phyloP scores from a whole-genome alignment of 1,284 basidiomycete species.

The Rhizoctonia solani region DNA sequence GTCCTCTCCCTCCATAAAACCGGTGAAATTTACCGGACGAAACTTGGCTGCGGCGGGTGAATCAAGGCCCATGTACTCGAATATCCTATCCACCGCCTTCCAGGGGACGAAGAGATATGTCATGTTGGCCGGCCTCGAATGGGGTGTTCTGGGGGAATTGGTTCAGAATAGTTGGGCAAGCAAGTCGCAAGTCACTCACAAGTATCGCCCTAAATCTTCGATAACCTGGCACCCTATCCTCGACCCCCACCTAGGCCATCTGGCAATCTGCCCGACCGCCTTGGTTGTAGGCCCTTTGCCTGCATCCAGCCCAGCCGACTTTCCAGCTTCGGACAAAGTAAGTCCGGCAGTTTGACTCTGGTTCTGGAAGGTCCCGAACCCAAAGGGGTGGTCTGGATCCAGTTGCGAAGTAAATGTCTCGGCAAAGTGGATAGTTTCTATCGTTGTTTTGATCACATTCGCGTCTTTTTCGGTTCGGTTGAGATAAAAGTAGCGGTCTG shows the following conservation, averaged over 20 bases:
- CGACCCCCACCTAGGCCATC: conserved; percentile 30
- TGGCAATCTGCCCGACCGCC: conserved; percentile 18
- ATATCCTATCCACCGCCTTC: conserved; percentile 21
- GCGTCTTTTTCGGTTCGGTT: not conserved
- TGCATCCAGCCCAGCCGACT: not conserved
- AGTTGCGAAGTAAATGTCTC: conserved; percentile 21
- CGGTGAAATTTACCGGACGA: conserved; percentile 17
- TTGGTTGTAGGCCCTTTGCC: conserved; percentile 7
- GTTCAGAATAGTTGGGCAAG: too few relatives aligned
- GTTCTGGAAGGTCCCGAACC: conserved; percentile 24
- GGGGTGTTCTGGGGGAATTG: too few relatives aligned
- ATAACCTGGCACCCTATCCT: conserved; percentile 17
- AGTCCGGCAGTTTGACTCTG: conserved; percentile 22
- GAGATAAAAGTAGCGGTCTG: conserved; percentile 17
- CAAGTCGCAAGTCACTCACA: too few relatives aligned
- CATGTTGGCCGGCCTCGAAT: conserved; percentile 19
- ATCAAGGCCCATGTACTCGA: conserved; percentile 13
- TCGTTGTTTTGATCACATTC: not conserved
- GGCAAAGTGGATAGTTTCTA: conserved; percentile 17
- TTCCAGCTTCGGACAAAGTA: not conserved
- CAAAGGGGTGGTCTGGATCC: conserved; percentile 6
- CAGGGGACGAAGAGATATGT: conserved; percentile 27
- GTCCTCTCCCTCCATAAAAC: conserved; percentile 20
- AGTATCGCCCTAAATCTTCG: conserved; percentile 22
- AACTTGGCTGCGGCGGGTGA: conserved; percentile 17